Evolutionary conservation across 73 alveolate genomes (phyloP).

Genomic region (Tetrahymena elliotti): DNA sequence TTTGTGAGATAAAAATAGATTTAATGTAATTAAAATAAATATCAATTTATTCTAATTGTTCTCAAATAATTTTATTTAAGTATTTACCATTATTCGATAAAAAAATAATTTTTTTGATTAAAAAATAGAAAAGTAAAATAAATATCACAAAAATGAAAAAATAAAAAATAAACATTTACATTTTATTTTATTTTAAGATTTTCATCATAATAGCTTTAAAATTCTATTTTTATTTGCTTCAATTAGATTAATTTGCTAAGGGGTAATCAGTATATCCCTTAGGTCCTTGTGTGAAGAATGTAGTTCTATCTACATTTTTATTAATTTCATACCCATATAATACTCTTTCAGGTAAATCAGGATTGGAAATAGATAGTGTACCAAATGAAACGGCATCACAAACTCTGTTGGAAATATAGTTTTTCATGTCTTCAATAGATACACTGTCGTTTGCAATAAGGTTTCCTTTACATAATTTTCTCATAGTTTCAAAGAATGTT

Average conservation of each 20-base stretch:
- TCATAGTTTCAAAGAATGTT: constrained; percentile 21
- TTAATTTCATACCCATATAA: constrained; percentile 19
- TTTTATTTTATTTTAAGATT: no score
- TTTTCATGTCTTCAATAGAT: constrained; percentile 26
- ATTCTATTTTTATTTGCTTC: no score
- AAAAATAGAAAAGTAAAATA: no score
- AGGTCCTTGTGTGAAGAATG: constrained; percentile 36
- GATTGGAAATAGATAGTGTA: constrained; percentile 31
- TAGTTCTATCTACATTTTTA: constrained; percentile 21
- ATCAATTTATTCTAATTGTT: no score
- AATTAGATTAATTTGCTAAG: background rate
- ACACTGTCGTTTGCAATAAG: constrained; percentile 22
- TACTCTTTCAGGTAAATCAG: constrained; percentile 41
- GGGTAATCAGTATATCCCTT: constrained; percentile 44
- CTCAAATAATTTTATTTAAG: no score
- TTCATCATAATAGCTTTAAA: no score
- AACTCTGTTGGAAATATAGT: constrained; percentile 5
- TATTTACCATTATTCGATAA: no score
- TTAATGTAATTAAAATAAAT: no score
- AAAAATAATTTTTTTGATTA: no score
- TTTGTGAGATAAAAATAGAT: no score
- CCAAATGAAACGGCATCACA: constrained; percentile 48
- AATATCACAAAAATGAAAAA: no score
- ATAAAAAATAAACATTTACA: no score
- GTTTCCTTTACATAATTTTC: constrained; percentile 31